Evolutionary conservation across 108 stramenopile species (phyloP).

Genomic region (Nitzschia putrida): DNA sequence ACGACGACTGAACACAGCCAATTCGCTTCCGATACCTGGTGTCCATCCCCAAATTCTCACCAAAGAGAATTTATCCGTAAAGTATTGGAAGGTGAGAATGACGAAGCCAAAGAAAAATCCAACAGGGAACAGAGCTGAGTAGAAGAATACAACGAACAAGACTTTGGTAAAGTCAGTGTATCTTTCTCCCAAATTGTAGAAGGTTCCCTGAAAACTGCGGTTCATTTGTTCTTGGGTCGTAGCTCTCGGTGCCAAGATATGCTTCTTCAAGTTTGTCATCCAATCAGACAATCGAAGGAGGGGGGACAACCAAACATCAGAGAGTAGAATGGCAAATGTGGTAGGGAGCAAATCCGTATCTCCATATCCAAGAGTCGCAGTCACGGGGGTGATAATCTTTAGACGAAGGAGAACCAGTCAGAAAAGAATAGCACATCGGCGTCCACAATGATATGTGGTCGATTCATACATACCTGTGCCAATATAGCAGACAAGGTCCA

Average conservation of each 20-base stretch:
- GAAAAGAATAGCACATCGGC: background rate
- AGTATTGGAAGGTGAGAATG: conserved; percentile 61
- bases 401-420: background rate
- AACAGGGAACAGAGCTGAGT: conserved; percentile 65
- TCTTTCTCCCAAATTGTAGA: conserved; percentile 66
- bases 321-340: conserved; percentile 57
- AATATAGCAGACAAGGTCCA: conserved; percentile 47
- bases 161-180: conserved; percentile 81
- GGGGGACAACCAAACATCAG: conserved; percentile 64
- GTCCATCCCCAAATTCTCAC: conserved; percentile 65
- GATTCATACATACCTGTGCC: conserved; percentile 13
- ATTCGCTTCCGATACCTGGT: conserved; percentile 52
- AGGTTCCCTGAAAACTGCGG: conserved; percentile 63
- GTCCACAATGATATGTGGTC: background rate
- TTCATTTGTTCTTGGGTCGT: conserved; percentile 70
- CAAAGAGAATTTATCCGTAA: conserved; percentile 60
- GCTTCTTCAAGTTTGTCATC: conserved; percentile 54
- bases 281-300: conserved; percentile 55
- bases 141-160: conserved; percentile 75
- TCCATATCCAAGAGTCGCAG: conserved; percentile 40
- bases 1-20: conserved; percentile 60
- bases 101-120: conserved; percentile 65
- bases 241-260: conserved; percentile 66
- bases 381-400: conserved; percentile 57
- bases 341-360: conserved; percentile 55